Percentiles rank a stretch among this genome's conserved stretches.
Conservation (phyloP, 352 stramenopile species). For the Pilasporangium apinafurcum region DNA sequence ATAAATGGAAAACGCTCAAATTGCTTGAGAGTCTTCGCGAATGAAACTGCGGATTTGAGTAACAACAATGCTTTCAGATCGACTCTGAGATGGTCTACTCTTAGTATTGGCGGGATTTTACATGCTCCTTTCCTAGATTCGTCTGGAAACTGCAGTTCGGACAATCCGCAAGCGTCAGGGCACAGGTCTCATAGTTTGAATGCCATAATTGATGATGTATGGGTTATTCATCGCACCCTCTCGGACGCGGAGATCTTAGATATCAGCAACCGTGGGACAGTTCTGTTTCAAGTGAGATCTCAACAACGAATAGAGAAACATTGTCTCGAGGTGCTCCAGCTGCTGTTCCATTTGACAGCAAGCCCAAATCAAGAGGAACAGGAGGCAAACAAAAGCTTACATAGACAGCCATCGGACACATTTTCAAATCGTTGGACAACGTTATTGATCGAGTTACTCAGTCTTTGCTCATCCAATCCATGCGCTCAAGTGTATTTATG, state of each 20-base stretch:
- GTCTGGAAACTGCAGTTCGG: too few species aligned
- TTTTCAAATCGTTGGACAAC: slow-evolving; percentile 21
- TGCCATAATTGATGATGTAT: slow-evolving; percentile 27
- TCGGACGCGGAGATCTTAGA: slow-evolving; percentile 6
- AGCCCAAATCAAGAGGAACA: too few species aligned
- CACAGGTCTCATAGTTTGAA: slow-evolving; percentile 5
- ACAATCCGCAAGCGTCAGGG: too few species aligned
- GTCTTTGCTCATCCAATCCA: slow-evolving; percentile 5
- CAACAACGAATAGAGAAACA: slow-evolving; percentile 15
- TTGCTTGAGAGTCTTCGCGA: too few species aligned
- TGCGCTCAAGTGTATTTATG: slow-evolving; percentile 20
- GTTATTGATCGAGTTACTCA: slow-evolving; percentile 15
- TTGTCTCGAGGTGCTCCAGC: slow-evolving; percentile 18
- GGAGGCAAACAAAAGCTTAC: too few species aligned
- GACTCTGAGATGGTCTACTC: too few species aligned
- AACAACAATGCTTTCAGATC: too few species aligned
- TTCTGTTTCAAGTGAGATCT: slow-evolving; percentile 35
- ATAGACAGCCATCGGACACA: neutral
- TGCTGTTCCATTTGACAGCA: slow-evolving; percentile 27
- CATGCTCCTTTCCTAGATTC: too few species aligned
- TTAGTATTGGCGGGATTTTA: too few species aligned
- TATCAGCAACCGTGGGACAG: slow-evolving; percentile 14
- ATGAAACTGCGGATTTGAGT: too few species aligned
- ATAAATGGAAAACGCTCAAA: too few species aligned
- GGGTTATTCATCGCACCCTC: slow-evolving; percentile 6